A percentile compares a stretch with the other conserved stretches of the same genome.
These are phyloP conservation scores for Podaxis pistillaris DNA, from an alignment of 768 basidiomycete species.

Conservation along the genomic window DNA sequence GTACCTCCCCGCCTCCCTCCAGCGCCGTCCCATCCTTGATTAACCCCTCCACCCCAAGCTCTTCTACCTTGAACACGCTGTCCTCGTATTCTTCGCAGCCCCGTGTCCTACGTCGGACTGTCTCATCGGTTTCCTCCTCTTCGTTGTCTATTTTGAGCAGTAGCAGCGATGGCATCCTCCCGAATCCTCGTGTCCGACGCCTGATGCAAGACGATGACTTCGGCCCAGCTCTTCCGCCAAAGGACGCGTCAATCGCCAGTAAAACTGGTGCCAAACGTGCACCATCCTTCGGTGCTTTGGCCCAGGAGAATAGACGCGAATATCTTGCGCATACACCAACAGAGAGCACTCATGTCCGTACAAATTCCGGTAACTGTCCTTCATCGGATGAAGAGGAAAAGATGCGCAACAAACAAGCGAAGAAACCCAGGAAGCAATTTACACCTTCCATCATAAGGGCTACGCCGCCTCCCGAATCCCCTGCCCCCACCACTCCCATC, in stretches of 20 bases:
- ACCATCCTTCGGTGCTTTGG: constrained; percentile 52
- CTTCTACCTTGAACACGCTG: constrained; percentile 57
- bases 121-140: constrained; percentile 44
- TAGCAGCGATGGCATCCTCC: constrained; percentile 32
- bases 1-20: constrained; percentile 40
- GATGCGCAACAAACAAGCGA: constrained; percentile 52
- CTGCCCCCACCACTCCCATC: constrained; percentile 18
- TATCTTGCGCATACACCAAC: constrained; percentile 12
- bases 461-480: constrained; percentile 15
- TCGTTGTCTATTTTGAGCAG: constrained; percentile 40
- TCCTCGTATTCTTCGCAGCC: constrained; percentile 39
- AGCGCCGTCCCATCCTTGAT: constrained; percentile 41
- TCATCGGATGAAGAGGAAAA: constrained; percentile 82
- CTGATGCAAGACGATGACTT: constrained; percentile 51
- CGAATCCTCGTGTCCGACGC: constrained; percentile 51
- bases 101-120: constrained; percentile 40
- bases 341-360: constrained; percentile 28
- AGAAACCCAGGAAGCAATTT: constrained; percentile 51
- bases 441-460: constrained; percentile 14
- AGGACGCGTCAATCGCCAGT: constrained; percentile 24
- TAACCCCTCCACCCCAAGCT: constrained; percentile 61
- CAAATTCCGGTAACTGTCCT: constrained; percentile 37
- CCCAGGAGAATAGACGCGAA: constrained; percentile 27
- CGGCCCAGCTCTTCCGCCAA: constrained; percentile 30
- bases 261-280: constrained; percentile 49